Percentiles rank a stretch among this genome's conserved stretches.
phyloP scores from a whole-genome alignment of 2,329 filamentous ascomycete species.

The Colletotrichum orbiculare region DNA sequence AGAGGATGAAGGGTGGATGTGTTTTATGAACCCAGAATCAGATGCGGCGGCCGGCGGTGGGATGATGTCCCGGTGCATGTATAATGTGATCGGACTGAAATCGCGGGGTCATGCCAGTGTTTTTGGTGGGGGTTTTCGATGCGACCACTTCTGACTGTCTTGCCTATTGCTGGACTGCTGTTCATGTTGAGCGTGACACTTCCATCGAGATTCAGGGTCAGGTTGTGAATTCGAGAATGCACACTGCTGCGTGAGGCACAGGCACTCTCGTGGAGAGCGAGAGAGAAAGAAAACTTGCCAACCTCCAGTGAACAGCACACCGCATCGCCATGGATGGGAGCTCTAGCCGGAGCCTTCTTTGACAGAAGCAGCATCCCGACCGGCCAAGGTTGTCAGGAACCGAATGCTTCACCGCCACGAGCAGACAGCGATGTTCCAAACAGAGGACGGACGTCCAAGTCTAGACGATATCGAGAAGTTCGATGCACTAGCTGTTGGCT shows the following conservation, averaged over 20 bases:
- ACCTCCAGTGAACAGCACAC: conserved; percentile 8
- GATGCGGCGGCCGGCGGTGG: conserved; percentile 25
- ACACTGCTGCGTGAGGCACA: too few relatives aligned
- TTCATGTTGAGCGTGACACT: background rate
- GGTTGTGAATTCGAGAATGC: background rate
- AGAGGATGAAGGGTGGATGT: background rate
- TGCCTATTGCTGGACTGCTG: background rate
- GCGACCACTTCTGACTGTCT: conserved; percentile 10
- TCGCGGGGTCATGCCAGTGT: conserved; percentile 28
- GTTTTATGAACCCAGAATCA: conserved; percentile 24
- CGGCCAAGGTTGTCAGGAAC: conserved; percentile 24
- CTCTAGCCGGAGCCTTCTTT: conserved; percentile 8
- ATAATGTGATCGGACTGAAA: conserved; percentile 24
- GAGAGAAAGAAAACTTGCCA: background rate
- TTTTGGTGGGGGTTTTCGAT: conserved; percentile 1
- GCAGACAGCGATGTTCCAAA: conserved; percentile 20
- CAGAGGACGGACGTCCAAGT: conserved; percentile 1
- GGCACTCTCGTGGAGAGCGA: background rate
- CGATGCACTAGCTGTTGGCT: conserved; percentile 8
- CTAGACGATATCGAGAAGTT: conserved; percentile 1
- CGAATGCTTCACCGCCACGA: conserved; percentile 27
- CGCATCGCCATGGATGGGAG: conserved; percentile 20
- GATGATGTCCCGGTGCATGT: conserved; percentile 10
- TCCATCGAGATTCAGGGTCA: conserved; percentile 22
- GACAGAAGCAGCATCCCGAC: background rate